Evolutionary conservation across 805 yeast genomes (phyloP), one percentile per base, ranked within the genome.

Genomic region (Blastobotrys peoriensis): DNA sequence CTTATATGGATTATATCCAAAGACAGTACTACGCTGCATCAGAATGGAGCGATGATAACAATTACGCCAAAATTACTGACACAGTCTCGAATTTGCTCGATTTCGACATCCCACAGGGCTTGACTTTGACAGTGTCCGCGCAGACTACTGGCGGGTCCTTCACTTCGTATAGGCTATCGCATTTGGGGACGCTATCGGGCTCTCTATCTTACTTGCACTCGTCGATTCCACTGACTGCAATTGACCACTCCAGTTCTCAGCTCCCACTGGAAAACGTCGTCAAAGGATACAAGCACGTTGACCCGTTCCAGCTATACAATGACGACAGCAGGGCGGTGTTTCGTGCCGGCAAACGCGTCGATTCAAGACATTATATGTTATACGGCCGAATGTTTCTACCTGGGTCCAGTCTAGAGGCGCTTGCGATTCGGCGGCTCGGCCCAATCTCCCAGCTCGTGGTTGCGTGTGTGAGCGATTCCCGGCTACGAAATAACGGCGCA

Each of bases 381-480:
- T 91, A 86, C 61, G 98, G 98, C 0, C 71, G 91, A 51, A 76
- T 93, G 79, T 85, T 82, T 57, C 79, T 91, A 49, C 98, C 98
- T 0, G 84, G 86, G 1, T 80, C 86, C 15, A 81, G 83, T 5
- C 65, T 93, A 2, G 98, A 91, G 62, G 96, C 96, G 1, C 81
- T 93, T 91, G 52, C 81, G 5, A 77, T 87, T 34, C 77, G 83
- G 50, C 67, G 86, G 44, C 56, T 86, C 15, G 68, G 81, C 0
- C 63, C 73, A 4, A 67, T 69, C 20, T 70, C 85, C 1, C 96
- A 86, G 57, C 46, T 89, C 13, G 64, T 83, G 35, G 63, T 86
- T 17, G 85, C 86, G 53, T 83, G 93, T 58, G 78, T 88, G 23
- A 85, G 86, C 57, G 86, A 79, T 52, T 75, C 78, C 5, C 71